These are phyloP conservation scores for Camillea tinctor DNA, from an alignment of 2,329 filamentous ascomycete species.

Conservation along the genomic window DNA sequence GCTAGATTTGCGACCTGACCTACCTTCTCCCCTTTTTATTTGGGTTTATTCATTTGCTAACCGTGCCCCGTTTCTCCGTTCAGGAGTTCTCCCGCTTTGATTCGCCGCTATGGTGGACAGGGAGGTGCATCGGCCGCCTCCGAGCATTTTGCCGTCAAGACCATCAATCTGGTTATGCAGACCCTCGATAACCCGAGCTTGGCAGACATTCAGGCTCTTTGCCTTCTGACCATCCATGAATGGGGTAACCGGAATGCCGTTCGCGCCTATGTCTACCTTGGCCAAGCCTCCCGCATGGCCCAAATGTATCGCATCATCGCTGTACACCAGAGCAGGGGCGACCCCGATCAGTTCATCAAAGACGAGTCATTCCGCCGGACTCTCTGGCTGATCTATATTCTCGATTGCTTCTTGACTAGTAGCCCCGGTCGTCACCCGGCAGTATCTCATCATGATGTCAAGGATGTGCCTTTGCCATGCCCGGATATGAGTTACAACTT, in stretches of 20 bases:
- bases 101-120: slow-evolving; percentile 58
- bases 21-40: neutral
- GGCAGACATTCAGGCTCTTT: slow-evolving; percentile 60
- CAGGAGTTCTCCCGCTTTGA: slow-evolving; percentile 56
- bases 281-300: slow-evolving; percentile 62
- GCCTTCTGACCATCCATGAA: slow-evolving; percentile 61
- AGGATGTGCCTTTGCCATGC: slow-evolving; percentile 57
- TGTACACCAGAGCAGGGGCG: slow-evolving; percentile 48
- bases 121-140: slow-evolving; percentile 51
- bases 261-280: slow-evolving; percentile 61
- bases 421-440: slow-evolving; percentile 60
- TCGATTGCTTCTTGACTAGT: slow-evolving; percentile 62
- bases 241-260: slow-evolving; percentile 62
- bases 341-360: slow-evolving; percentile 59
- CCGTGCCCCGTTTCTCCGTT: slow-evolving; percentile 6
- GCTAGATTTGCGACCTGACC: neutral
- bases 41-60: slow-evolving; percentile 11
- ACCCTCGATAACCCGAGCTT: slow-evolving; percentile 59
- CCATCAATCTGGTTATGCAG: slow-evolving; percentile 55
- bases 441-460: slow-evolving; percentile 52
- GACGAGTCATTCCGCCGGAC: slow-evolving; percentile 62
- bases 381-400: slow-evolving; percentile 61
- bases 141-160: slow-evolving; percentile 59
- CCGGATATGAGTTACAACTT: slow-evolving; percentile 63
- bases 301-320: slow-evolving; percentile 64